Percentiles rank a stretch among this genome's conserved stretches.
These are phyloP conservation scores for Ophiocordyceps camponoti-leonardi DNA, from an alignment of 2,329 filamentous ascomycete species.

Conservation along the genomic window DNA sequence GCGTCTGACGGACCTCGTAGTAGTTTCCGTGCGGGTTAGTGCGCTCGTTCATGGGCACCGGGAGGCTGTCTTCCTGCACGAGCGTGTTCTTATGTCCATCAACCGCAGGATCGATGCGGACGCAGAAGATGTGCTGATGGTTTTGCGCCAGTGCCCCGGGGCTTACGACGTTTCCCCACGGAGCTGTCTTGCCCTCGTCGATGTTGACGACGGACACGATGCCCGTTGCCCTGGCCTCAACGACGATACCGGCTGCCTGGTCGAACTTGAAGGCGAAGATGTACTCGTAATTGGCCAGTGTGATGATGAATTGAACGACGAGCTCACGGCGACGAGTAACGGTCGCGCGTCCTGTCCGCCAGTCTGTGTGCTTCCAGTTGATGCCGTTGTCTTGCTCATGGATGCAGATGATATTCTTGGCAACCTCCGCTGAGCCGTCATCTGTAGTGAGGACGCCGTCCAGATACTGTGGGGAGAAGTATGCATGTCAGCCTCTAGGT, in stretches of 20 bases:
- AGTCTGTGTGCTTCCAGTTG: conserved; percentile 44
- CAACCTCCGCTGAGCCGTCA: conserved; percentile 17
- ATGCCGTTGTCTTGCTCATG: conserved; percentile 29
- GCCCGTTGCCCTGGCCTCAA: conserved; percentile 19
- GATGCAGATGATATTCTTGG: conserved; percentile 23
- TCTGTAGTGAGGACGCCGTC: conserved; percentile 14
- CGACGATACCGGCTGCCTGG: conserved; percentile 25
- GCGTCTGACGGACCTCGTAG: conserved; percentile 24
- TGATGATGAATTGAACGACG: conserved; percentile 44
- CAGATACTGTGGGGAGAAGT: conserved; percentile 13
- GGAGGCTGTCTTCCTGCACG: conserved; percentile 19
- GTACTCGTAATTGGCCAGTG: conserved; percentile 45
- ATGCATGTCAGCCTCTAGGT: not conserved
- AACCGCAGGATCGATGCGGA: conserved; percentile 44
- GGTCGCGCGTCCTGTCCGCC: conserved; percentile 35
- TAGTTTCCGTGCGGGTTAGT: conserved; percentile 32
- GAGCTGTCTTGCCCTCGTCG: conserved; percentile 34
- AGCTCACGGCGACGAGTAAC: conserved; percentile 37
- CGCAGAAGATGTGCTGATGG: conserved; percentile 49
- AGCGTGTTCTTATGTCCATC: conserved; percentile 42
- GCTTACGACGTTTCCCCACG: conserved; percentile 42
- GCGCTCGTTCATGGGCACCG: conserved; percentile 22
- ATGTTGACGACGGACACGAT: conserved; percentile 28
- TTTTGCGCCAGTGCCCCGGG: conserved; percentile 45
- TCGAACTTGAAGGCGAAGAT: conserved; percentile 28